Percentiles rank a stretch among this genome's conserved stretches.
Conservation (phyloP, 148 eudicot species). For the Tetragonia tetragonoides region DNA sequence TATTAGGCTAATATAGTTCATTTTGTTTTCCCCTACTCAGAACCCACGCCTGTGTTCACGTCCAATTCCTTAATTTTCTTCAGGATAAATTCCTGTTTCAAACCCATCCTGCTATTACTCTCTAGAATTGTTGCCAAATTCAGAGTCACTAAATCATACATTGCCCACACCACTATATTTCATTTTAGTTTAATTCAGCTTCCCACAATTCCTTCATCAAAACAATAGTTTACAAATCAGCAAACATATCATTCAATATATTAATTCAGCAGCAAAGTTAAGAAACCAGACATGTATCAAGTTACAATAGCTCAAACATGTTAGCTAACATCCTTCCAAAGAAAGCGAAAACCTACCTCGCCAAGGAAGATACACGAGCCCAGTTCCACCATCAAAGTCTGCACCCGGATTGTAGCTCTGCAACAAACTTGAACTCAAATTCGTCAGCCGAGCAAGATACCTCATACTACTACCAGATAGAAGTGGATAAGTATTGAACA, state of each 20-base stretch:
- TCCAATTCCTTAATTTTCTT: no score
- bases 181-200: background rate
- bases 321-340: background rate
- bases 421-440: conserved; percentile 48
- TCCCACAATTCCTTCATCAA: background rate
- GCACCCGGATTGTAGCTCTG: conserved; percentile 56
- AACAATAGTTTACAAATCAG: background rate
- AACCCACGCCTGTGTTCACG: no score
- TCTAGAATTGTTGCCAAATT: no score
- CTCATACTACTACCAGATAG: conserved; percentile 43
- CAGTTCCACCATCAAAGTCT: conserved; percentile 50
- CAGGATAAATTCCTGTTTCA: no score
- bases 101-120: no score
- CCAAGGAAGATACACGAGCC: conserved; percentile 68
- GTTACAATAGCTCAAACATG: background rate
- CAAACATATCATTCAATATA: background rate
- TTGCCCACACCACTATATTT: no score
- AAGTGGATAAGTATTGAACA: conserved; percentile 79
- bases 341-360: conserved; percentile 41
- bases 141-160: no score
- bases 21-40: no score
- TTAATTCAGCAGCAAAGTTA: background rate
- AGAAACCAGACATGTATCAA: conserved; percentile 3
- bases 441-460: conserved; percentile 31
- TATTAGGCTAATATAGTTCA: no score